These are phyloP conservation scores for Dovyalis caffra DNA, from an alignment of 345 rosid species.

Conservation along the genomic window DNA sequence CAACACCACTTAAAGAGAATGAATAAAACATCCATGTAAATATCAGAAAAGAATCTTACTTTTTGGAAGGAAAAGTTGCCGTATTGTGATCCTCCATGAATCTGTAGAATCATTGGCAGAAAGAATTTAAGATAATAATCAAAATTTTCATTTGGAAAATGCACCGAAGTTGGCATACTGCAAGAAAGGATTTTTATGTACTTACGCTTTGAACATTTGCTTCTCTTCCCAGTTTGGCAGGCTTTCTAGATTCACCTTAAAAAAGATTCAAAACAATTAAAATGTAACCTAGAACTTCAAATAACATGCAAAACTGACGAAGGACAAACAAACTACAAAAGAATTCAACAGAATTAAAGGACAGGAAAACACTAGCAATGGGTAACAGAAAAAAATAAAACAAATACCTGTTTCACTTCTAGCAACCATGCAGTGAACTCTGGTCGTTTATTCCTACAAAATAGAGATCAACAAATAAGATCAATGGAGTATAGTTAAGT, in stretches of 20 bases:
- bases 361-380: neutral
- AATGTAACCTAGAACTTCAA: conserved; percentile 1
- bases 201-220: conserved; percentile 89
- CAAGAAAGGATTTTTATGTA: neutral
- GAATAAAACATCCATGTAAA: conserved; percentile 5
- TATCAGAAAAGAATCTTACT: conserved; percentile 48
- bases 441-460: conserved; percentile 86
- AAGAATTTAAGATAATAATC: conserved; percentile 2
- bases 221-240: conserved; percentile 98
- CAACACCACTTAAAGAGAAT: neutral
- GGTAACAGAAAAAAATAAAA: neutral
- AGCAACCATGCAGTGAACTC: conserved; percentile 97
- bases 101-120: conserved; percentile 37
- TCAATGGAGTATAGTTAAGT: neutral
- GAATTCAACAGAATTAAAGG: no score
- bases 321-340: neutral
- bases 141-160: neutral
- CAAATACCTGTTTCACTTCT: conserved; percentile 81
- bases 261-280: conserved; percentile 14
- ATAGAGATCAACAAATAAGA: neutral
- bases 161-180: neutral
- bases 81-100: conserved; percentile 99
- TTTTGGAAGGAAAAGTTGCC: conserved; percentile 93
- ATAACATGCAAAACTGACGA: neutral
- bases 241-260: conserved; percentile 83